Percentiles rank a stretch among this genome's conserved stretches.
These are phyloP conservation scores for Notholithocarpus densiflorus DNA, from an alignment of 306 rosid genomes.

Conservation along the genomic window DNA sequence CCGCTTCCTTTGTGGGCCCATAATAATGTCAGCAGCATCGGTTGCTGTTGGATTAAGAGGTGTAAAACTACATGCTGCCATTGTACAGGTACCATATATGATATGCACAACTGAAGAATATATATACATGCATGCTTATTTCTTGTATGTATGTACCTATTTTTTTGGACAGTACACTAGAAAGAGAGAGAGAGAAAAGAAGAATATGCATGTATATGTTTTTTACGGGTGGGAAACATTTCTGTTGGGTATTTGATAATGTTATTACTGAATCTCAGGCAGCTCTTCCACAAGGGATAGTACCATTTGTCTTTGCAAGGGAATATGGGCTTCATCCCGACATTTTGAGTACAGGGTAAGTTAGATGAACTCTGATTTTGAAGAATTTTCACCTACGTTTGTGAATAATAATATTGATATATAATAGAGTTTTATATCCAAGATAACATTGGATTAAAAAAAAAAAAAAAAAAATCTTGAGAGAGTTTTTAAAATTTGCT, in stretches of 20 bases:
- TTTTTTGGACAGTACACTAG: neutral
- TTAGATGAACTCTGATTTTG: neutral
- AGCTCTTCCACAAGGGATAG: conserved; percentile 52
- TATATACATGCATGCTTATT: neutral
- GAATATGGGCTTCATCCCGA: conserved; percentile 46
- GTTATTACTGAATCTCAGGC: conserved; percentile 21
- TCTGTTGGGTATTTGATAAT: neutral
- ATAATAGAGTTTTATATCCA: neutral
- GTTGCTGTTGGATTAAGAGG: conserved; percentile 33
- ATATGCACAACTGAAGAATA: neutral
- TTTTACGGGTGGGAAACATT: neutral
- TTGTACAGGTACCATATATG: conserved; percentile 32
- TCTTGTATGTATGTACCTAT: neutral
- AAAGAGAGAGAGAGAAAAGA: no score
- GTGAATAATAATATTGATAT: neutral
- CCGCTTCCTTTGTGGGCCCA: conserved; percentile 38
- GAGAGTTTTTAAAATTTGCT: no score
- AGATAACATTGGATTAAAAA: no score
- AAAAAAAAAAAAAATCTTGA: no score
- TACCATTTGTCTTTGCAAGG: conserved; percentile 45
- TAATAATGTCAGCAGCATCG: conserved; percentile 34
- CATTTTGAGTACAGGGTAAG: conserved; percentile 47
- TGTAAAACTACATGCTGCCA: conserved; percentile 35
- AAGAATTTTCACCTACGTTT: neutral
- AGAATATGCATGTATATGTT: neutral